These are phyloP conservation scores for Przewalskia tangutica DNA, from an alignment of 257 asterid genomes.

Conservation along the genomic window DNA sequence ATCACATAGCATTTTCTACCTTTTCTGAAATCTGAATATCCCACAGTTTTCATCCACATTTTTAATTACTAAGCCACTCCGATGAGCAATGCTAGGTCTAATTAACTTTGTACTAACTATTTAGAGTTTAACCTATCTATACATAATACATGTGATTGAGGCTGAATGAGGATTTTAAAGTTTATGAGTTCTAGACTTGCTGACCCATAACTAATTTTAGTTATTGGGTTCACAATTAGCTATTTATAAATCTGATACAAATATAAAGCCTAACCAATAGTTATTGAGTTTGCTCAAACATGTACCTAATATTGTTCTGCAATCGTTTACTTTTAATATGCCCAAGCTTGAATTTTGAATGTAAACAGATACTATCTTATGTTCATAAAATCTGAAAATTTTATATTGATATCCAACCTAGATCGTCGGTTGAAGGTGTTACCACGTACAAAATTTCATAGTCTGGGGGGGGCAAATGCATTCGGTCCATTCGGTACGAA, in stretches of 20 bases:
- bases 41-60: neutral
- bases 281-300: no score
- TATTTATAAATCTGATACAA: neutral
- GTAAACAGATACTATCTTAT: neutral
- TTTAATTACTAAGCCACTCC: neutral
- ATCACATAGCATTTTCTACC: no score
- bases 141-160: no score
- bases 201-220: neutral
- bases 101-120: neutral
- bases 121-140: neutral
- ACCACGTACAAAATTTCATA: neutral
- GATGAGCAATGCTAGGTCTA: neutral
- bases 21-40: no score
- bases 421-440: no score
- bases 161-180: neutral
- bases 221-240: neutral
- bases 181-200: neutral
- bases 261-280: neutral
- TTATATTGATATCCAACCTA: no score
- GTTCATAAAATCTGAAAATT: no score
- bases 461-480: no score
- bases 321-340: no score
- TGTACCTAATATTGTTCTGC: no score
- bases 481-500: no score
- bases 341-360: no score